Base-by-base conservation (phyloP, 139 green algal genomes). In the Ulvella scutata region DNA sequence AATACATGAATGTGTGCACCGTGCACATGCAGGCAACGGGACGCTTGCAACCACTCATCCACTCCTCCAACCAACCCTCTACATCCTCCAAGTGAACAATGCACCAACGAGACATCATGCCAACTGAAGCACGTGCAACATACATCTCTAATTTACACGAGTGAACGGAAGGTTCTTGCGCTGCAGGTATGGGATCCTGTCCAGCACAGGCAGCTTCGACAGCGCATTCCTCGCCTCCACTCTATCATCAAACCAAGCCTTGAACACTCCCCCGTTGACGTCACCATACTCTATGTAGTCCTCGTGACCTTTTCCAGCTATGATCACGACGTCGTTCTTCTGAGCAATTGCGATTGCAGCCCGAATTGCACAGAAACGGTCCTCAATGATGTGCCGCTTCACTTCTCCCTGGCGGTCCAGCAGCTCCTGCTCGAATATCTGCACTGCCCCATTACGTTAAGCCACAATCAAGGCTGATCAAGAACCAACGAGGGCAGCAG, bases 341-440 rank as follows among this genome's bases (percentile, higher is more conserved):
- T 83, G 75, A 3, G 92, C 95, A 38, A 93, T 96, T 39, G 87
- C 91, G 33, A 99, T 95, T n/a, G 95, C 95, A 28, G 82, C 85
- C 4, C 95, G 88, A 75, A 99, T 97, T 60, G 95, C 95, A 72
- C 82, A 84, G 80, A 86, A 90, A 51, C 83, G 82, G 75, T 93
- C 87, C 76, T 92, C 87, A 74, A 92, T 87, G 26, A 93, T 67
- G 77, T 90, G 88, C 37, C 51, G 51, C 37, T 44, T 76, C 37
- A 61, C 35, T 38, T 61, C 37, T n/a, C 72, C 72, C 36, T 76
- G 72, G 4, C 37, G 31, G 37, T 76, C 72, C 37, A 76, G 72
- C 72, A 43, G 37, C 20, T 67, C 51, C 17, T 34, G 31, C 51
- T 67, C 51, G 33, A 67, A 67, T n/a, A 67, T 67, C 51, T 67